Conservation (phyloP, 352 stramenopile species). For the Pythium myriotylum region DNA sequence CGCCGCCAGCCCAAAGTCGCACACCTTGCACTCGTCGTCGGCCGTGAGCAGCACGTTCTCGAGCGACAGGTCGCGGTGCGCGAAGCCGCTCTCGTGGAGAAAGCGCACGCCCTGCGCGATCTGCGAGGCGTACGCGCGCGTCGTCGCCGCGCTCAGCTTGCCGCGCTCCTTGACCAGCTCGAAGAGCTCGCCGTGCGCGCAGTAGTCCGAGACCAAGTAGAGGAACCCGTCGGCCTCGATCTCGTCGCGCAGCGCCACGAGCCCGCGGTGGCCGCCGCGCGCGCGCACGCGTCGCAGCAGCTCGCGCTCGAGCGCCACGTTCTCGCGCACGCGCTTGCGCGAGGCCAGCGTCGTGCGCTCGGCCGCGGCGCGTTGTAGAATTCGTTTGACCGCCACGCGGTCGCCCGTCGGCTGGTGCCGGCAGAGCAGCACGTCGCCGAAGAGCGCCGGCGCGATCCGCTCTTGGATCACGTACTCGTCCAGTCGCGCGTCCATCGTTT, state of each 20-base stretch:
- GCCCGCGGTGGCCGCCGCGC: slow-evolving; percentile 60
- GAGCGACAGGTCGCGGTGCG: slow-evolving; percentile 83
- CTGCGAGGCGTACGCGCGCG: slow-evolving; percentile 63
- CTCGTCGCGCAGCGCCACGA: slow-evolving; percentile 74
- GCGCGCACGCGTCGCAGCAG: slow-evolving; percentile 65
- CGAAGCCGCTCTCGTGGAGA: slow-evolving; percentile 66
- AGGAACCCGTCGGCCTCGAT: slow-evolving; percentile 79
- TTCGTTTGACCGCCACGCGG: slow-evolving; percentile 77
- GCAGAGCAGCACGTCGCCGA: slow-evolving; percentile 81
- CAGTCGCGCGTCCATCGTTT: slow-evolving; percentile 46
- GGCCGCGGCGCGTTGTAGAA: slow-evolving; percentile 62
- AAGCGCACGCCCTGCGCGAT: slow-evolving; percentile 75
- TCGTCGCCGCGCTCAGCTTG: slow-evolving; percentile 43
- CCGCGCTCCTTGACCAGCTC: slow-evolving; percentile 46
- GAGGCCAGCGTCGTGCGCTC: slow-evolving; percentile 57
- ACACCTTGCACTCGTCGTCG: slow-evolving; percentile 75
- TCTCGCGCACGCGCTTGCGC: slow-evolving; percentile 78
- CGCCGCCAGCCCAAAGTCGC: slow-evolving; percentile 77
- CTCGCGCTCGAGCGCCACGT: slow-evolving; percentile 76
- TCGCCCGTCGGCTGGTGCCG: slow-evolving; percentile 61
- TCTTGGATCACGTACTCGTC: slow-evolving; percentile 85
- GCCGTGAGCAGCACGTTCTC: slow-evolving; percentile 83
- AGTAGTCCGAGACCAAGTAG: slow-evolving; percentile 82
- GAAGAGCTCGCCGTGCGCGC: slow-evolving; percentile 71
- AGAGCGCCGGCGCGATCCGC: slow-evolving; percentile 70